phyloP scores from a whole-genome alignment of 1,139 yeast genomes.

The Saccharomycopsis phalli region DNA sequence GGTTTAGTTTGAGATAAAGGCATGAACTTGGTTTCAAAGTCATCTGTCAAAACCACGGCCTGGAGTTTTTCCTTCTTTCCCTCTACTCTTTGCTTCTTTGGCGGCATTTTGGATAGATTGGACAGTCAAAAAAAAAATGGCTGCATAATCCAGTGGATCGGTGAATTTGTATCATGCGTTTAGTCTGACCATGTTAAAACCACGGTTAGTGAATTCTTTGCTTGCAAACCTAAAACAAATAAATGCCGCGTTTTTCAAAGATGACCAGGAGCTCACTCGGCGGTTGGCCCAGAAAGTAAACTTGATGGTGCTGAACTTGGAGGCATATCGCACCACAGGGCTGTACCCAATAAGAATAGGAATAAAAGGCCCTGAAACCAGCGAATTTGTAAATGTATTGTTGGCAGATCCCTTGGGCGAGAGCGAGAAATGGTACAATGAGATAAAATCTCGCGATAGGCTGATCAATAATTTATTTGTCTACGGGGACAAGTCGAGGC shows the following conservation, averaged over 20 bases:
- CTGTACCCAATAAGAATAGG: constrained; percentile 17
- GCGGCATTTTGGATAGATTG: constrained; percentile 29
- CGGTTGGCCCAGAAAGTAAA: constrained; percentile 16
- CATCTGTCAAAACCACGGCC: constrained; percentile 90
- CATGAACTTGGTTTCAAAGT: constrained; percentile 85
- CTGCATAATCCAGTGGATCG: not conserved
- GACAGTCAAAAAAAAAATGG: not conserved
- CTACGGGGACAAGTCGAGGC: constrained; percentile 4
- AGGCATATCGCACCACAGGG: not conserved
- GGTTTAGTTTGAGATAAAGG: constrained; percentile 83
- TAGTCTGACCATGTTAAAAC: not conserved
- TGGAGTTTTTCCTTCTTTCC: constrained; percentile 72
- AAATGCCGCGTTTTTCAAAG: not conserved
- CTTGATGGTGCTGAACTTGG: constrained; percentile 12
- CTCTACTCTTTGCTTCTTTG: constrained; percentile 46
- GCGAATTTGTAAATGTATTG: constrained; percentile 9
- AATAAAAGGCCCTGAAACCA: constrained; percentile 3
- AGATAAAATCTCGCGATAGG: constrained; percentile 7
- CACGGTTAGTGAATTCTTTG: not conserved
- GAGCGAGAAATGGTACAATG: constrained; percentile 15
- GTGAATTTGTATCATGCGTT: not conserved
- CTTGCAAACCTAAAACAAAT: not conserved
- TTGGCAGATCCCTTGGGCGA: constrained; percentile 20
- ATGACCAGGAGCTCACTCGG: not conserved
- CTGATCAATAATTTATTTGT: constrained; percentile 3